Percentiles rank a stretch among this genome's conserved stretches.
phyloP scores from a whole-genome alignment of 768 basidiomycete species.

The Neoboletus magnificus region DNA sequence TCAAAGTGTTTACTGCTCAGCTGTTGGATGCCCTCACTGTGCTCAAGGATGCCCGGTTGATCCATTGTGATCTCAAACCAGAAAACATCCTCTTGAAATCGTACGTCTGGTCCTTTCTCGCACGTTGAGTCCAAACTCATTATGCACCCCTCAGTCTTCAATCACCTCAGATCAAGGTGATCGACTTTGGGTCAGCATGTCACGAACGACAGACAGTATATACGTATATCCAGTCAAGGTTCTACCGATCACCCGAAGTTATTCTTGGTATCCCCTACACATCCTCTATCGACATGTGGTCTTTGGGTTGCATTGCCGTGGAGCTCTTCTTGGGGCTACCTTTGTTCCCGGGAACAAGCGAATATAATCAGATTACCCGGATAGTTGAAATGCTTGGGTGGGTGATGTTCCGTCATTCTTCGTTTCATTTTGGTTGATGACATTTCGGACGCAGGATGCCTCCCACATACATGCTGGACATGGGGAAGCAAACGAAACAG shows the following conservation, averaged over 20 bases:
- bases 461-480: slow-evolving; percentile 89
- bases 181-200: slow-evolving; percentile 98
- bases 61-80: slow-evolving; percentile 98
- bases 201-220: slow-evolving; percentile 99
- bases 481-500: slow-evolving; percentile 90
- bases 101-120: slow-evolving; percentile 39
- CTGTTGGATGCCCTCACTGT: slow-evolving; percentile 88
- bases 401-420: slow-evolving; percentile 30
- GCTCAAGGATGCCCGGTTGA: slow-evolving; percentile 91
- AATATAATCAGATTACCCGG: slow-evolving; percentile 96
- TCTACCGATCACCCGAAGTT: slow-evolving; percentile 98
- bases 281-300: slow-evolving; percentile 99
- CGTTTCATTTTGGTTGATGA: too few relatives aligned
- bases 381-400: slow-evolving; percentile 99
- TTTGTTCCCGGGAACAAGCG: slow-evolving; percentile 96
- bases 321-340: slow-evolving; percentile 96
- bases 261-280: slow-evolving; percentile 93
- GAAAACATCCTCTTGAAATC: slow-evolving; percentile 98
- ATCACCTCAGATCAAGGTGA: slow-evolving; percentile 97
- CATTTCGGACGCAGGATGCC: slow-evolving; percentile 58
- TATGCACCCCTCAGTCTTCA: slow-evolving; percentile 59
- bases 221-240: slow-evolving; percentile 98
- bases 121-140: not conserved
- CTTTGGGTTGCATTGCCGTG: slow-evolving; percentile 95
- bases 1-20: slow-evolving; percentile 98